These are phyloP conservation scores for Apocynum venetum DNA, from an alignment of 257 asterid genomes.

Conservation along the genomic window DNA sequence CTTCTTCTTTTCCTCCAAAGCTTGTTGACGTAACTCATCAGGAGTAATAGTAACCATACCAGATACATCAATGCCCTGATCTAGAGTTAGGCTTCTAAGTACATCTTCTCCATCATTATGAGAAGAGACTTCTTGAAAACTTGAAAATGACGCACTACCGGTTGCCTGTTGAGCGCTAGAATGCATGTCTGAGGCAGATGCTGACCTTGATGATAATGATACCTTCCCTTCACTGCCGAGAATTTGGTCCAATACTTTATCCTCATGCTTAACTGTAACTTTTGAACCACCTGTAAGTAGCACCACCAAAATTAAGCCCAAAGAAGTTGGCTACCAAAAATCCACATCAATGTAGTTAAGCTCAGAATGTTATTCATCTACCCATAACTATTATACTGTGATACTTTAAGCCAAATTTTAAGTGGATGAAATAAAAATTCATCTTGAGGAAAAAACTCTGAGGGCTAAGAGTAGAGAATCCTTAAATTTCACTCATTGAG, in stretches of 20 bases:
- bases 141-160: conserved; percentile 46
- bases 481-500: not conserved
- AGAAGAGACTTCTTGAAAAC: conserved; percentile 30
- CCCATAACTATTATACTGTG: not conserved
- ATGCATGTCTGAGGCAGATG: conserved; percentile 18
- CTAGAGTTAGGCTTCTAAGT: conserved; percentile 31
- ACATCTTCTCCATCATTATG: conserved; percentile 32
- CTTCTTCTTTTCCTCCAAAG: conserved; percentile 72
- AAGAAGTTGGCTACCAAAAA: not conserved
- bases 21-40: conserved; percentile 80
- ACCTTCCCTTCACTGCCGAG: conserved; percentile 37
- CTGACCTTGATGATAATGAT: conserved; percentile 21
- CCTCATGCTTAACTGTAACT: conserved; percentile 49
- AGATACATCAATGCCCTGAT: conserved; percentile 30
- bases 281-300: conserved; percentile 61
- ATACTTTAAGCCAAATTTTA: not conserved
- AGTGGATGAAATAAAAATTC: not conserved
- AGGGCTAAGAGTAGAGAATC: not conserved
- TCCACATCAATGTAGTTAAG: not conserved
- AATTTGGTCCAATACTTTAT: conserved; percentile 51
- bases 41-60: conserved; percentile 55
- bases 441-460: not conserved
- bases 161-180: conserved; percentile 28
- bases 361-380: not conserved
- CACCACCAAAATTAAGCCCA: conserved; percentile 9